A percentile compares a stretch with the other conserved stretches of the same genome.
Conservation (phyloP, 2,329 filamentous ascomycete species). For the Penicillium sp. region DNA sequence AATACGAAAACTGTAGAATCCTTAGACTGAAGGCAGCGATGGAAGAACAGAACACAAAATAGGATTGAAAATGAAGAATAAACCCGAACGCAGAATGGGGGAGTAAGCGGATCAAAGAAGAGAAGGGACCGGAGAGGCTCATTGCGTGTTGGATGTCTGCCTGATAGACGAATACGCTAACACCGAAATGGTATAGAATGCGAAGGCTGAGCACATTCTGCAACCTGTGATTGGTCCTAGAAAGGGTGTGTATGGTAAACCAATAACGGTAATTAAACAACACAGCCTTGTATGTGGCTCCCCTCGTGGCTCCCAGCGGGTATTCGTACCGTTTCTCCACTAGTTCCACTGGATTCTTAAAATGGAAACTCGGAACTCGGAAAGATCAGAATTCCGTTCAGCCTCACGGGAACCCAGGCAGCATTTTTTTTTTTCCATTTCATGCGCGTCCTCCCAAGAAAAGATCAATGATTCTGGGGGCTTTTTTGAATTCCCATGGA, state of each 20-base stretch:
- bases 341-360: slow-evolving; percentile 4
- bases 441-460: background rate
- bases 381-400: background rate
- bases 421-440: background rate
- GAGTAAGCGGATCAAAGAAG: slow-evolving; percentile 14
- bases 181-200: slow-evolving; percentile 15
- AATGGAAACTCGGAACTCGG: slow-evolving; percentile 6
- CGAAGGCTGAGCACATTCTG: slow-evolving; percentile 18
- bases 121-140: slow-evolving; percentile 17
- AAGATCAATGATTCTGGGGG: too few species aligned
- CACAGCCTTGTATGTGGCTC: background rate
- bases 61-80: slow-evolving; percentile 13
- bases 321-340: slow-evolving; percentile 6
- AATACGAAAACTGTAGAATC: slow-evolving; percentile 3
- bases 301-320: background rate
- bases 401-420: slow-evolving; percentile 2
- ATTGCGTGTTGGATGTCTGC: slow-evolving; percentile 31
- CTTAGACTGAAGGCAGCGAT: slow-evolving; percentile 1
- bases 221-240: slow-evolving; percentile 9
- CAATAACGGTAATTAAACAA: background rate
- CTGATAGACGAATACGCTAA: slow-evolving; percentile 30
- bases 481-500: too few species aligned
- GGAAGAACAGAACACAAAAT: background rate
- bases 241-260: background rate
- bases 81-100: slow-evolving; percentile 3